These are phyloP conservation scores for Periconia sp. DNA, from an alignment of 2,329 filamentous ascomycete genomes.

Conservation along the genomic window DNA sequence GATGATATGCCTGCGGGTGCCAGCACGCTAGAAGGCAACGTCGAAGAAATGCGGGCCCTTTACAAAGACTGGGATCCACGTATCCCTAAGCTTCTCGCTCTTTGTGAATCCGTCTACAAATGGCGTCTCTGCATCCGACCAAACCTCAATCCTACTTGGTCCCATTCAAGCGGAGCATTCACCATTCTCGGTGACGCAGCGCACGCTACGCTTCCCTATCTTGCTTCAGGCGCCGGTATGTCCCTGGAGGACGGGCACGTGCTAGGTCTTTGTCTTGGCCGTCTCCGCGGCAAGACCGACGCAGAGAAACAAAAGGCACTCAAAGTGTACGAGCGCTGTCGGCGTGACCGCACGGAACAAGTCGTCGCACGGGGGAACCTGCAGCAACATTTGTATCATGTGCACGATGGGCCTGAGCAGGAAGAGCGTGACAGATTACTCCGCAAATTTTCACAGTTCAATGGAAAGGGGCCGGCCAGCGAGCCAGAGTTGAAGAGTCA, in stretches of 20 bases:
- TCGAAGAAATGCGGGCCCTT: conserved; percentile 60
- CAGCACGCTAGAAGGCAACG: conserved; percentile 56
- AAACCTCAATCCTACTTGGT: conserved; percentile 62
- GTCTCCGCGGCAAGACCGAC: conserved; percentile 48
- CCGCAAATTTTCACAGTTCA: conserved; percentile 32
- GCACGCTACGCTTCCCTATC: conserved; percentile 69
- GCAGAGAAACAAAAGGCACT: conserved; percentile 45
- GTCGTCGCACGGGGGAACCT: conserved; percentile 66
- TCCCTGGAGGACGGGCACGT: conserved; percentile 66
- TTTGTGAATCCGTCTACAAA: conserved; percentile 66
- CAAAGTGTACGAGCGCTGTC: conserved; percentile 63
- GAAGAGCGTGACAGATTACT: conserved; percentile 55
- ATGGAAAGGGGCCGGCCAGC: conserved; percentile 30
- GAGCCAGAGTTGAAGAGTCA: conserved; percentile 22
- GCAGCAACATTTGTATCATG: conserved; percentile 67
- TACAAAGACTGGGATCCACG: conserved; percentile 65
- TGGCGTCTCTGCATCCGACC: conserved; percentile 66
- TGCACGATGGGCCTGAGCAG: conserved; percentile 65
- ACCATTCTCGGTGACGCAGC: conserved; percentile 68
- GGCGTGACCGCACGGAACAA: conserved; percentile 63
- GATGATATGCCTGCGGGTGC: conserved; percentile 56
- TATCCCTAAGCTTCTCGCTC: conserved; percentile 59
- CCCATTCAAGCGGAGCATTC: conserved; percentile 61
- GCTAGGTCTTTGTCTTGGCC: conserved; percentile 61
- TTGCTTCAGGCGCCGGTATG: conserved; percentile 65